Conservation (phyloP, 768 basidiomycete genomes). For the Pilatotrama ljubarskyi region DNA sequence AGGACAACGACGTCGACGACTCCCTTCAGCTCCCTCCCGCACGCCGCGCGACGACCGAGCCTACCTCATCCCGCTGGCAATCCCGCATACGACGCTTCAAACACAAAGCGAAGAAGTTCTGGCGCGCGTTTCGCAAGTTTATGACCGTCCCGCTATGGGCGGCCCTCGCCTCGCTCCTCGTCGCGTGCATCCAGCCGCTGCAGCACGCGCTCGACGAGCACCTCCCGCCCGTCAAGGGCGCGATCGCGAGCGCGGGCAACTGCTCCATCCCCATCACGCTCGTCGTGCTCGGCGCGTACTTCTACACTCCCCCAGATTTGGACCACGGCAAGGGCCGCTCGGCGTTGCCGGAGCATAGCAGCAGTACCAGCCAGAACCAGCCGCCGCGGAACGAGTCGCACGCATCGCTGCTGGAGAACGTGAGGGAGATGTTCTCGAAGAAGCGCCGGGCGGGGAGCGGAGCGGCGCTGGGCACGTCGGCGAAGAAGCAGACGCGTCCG, state of each 20-base stretch:
- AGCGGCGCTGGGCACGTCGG: conserved; percentile 15
- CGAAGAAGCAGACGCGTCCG: conserved; percentile 30
- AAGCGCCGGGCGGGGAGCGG: conserved; percentile 25
- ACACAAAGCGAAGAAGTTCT: conserved; percentile 31
- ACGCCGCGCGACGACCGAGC: conserved; percentile 18
- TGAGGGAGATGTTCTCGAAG: conserved; percentile 46
- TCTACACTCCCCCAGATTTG: conserved; percentile 50
- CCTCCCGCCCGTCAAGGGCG: conserved; percentile 66
- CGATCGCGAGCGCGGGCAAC: conserved; percentile 64
- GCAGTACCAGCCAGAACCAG: conserved; percentile 12
- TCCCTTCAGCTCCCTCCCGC: conserved; percentile 21
- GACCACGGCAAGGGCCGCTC: conserved; percentile 12
- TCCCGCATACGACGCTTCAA: conserved; percentile 30
- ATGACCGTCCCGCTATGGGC: conserved; percentile 92
- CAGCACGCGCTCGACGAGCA: conserved; percentile 69
- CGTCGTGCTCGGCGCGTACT: conserved; percentile 92
- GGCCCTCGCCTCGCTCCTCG: conserved; percentile 68
- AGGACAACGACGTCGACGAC: conserved; percentile 26
- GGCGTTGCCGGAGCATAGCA: conserved; percentile 16
- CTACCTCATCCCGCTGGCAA: conserved; percentile 26
- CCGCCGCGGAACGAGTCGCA: conserved; percentile 26
- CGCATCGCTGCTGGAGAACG: conserved; percentile 41
- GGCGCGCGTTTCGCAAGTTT: conserved; percentile 57
- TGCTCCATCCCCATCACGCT: conserved; percentile 89
- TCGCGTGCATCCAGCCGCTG: conserved; percentile 74